Base-by-base conservation (phyloP, 2,329 filamentous ascomycete species). In the Aspergillus intermedius region DNA sequence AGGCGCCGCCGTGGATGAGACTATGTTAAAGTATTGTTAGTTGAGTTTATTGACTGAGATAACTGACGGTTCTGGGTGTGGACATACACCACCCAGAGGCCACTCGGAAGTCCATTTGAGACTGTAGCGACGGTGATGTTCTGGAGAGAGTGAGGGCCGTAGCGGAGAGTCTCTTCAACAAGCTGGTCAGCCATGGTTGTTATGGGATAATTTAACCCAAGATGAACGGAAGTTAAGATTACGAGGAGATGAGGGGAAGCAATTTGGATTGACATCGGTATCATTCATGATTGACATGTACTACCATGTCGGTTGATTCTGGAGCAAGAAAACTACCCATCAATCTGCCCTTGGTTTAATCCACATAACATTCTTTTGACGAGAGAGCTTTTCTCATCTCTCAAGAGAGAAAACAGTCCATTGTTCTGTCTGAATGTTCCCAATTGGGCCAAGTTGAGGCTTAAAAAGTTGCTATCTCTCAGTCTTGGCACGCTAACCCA, bases 1-100 rank as follows among this genome's bases (percentile, higher is more conserved):
- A 77, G 54, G 73, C 74, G 47, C 74, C 74, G 40, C 74, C 74
- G 55, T 77, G 74, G 49, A 77, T 72, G 51, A 71, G 74, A 47
- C 69, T 71, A 46, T 43, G n/a, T 4, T 9, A 21, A 12, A 3
- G 2, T 47, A 35, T 41, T 48, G 19, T 22, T 40, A 2, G 32
- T n/a, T 43, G 19, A 46, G 30, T 41, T 49, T 15, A 13, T 40
- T 2, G 34, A 10, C 43, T 4, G 4, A 35, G n/a, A 15, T 22
- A 13, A 42, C 25, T 30, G 25, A 12, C 25, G 9, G 25, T 13
- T 23, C 23, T 35, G 19, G 21, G 25, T 42, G 34, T 44, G 42
- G 32, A 39, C 53, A 39, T 69, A 72, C 70, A 72, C 66, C 52
- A 72, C 60, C 70, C 70, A 72, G 54, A 68, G 65, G 35, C 62